phyloP scores from a whole-genome alignment of 148 eudicot species.

The Fagopyrum esculentum region DNA sequence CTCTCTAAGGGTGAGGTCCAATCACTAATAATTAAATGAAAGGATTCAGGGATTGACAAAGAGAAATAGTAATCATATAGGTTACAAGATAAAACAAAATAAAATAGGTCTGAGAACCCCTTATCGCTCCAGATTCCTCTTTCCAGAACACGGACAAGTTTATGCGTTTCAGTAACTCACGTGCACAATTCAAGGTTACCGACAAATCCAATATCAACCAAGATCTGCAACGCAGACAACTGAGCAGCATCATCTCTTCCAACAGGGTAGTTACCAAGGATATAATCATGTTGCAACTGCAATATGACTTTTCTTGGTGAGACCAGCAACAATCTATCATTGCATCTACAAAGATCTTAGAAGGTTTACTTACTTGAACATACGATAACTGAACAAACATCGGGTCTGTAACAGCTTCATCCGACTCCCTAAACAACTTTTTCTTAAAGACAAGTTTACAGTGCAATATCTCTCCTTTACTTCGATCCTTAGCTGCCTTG shows the following conservation, averaged over 20 bases:
- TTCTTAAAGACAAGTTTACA: slow-evolving; percentile 90
- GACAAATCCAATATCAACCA: slow-evolving; percentile 83
- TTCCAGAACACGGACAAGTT: neutral
- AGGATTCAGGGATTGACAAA: slow-evolving; percentile 6
- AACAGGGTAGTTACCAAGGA: slow-evolving; percentile 93
- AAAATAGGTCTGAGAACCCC: neutral
- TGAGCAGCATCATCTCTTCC: slow-evolving; percentile 98
- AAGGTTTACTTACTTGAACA: slow-evolving; percentile 59
- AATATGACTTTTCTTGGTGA: slow-evolving; percentile 6
- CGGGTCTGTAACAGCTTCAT: slow-evolving; percentile 89
- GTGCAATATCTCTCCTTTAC: slow-evolving; percentile 93
- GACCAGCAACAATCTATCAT: neutral
- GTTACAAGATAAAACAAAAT: neutral
- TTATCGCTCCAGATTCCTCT: neutral
- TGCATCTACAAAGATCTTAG: neutral
- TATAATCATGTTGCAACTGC: slow-evolving; percentile 97
- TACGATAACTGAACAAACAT: slow-evolving; percentile 97
- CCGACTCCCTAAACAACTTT: slow-evolving; percentile 92
- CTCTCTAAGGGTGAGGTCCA: slow-evolving; percentile 92
- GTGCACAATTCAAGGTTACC: slow-evolving; percentile 75
- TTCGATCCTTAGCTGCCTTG: slow-evolving; percentile 88
- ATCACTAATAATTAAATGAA: slow-evolving; percentile 48
- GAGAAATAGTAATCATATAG: slow-evolving; percentile 4
- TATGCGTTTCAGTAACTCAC: slow-evolving; percentile 39
- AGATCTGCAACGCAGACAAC: slow-evolving; percentile 82